Conservation (phyloP, 768 basidiomycete genomes). For the Chlorophyllum brunneum region DNA sequence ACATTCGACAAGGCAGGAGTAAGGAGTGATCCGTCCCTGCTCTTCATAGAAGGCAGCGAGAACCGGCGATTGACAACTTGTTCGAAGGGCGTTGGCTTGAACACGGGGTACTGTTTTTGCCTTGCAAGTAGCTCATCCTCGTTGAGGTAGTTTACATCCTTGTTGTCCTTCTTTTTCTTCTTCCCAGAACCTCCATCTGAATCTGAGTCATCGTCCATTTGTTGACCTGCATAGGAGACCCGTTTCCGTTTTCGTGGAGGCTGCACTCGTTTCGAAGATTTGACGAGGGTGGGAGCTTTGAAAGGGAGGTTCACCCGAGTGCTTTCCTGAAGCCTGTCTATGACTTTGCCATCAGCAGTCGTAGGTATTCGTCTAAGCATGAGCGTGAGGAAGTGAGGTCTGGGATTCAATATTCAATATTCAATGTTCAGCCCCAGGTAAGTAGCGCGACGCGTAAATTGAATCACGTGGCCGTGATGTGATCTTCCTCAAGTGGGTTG, state of each 20-base stretch:
- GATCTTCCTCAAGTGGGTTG: too few species aligned
- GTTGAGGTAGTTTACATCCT: constrained; percentile 49
- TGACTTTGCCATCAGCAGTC: constrained; percentile 61
- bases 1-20: constrained; percentile 55
- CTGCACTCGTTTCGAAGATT: constrained; percentile 47
- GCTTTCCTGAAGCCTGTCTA: constrained; percentile 71
- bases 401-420: background rate
- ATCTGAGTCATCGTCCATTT: constrained; percentile 47
- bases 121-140: constrained; percentile 60
- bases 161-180: constrained; percentile 61
- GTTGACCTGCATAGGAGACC: constrained; percentile 79
- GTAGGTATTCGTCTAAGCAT: constrained; percentile 75
- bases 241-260: constrained; percentile 83
- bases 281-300: constrained; percentile 60
- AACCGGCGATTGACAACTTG: constrained; percentile 58
- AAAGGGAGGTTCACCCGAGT: constrained; percentile 75
- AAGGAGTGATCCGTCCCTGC: constrained; percentile 63
- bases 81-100: constrained; percentile 75
- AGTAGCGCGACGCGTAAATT: constrained; percentile 14
- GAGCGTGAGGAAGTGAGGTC: background rate
- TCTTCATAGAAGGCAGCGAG: constrained; percentile 78
- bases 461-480: constrained; percentile 17
- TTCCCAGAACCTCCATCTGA: constrained; percentile 58
- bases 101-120: constrained; percentile 73
- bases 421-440: background rate